These are phyloP conservation scores for Lasiosphaeris hirsuta DNA, from an alignment of 495 filamentous ascomycete species.

Conservation along the genomic window DNA sequence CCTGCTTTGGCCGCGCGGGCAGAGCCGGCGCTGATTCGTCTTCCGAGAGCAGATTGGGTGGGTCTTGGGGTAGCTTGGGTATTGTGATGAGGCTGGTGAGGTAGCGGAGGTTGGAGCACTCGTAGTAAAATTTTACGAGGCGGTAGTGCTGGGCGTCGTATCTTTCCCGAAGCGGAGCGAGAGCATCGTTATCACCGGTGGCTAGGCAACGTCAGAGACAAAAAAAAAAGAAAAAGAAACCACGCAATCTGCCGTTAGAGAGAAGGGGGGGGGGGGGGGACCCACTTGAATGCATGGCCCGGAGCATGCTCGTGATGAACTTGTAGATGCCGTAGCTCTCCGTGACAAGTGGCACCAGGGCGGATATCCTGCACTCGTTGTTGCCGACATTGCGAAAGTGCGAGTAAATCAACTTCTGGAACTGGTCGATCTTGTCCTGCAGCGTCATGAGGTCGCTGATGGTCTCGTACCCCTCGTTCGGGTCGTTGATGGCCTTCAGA, in stretches of 20 bases:
- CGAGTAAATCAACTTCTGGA: constrained; percentile 97
- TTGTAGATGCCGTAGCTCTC: constrained; percentile 99
- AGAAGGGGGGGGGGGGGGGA: constrained; percentile 17
- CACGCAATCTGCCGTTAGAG: not conserved
- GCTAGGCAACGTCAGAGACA: constrained; percentile 47
- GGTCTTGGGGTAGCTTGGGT: constrained; percentile 91
- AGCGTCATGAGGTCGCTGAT: constrained; percentile 94
- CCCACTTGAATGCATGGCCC: constrained; percentile 94
- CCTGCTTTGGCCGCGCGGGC: constrained; percentile 74
- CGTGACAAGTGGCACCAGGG: constrained; percentile 87
- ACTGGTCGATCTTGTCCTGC: constrained; percentile 95
- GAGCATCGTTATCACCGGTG: constrained; percentile 92
- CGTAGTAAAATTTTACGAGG: constrained; percentile 95
- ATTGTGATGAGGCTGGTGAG: constrained; percentile 94
- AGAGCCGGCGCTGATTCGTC: constrained; percentile 79
- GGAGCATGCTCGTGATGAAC: constrained; percentile 90
- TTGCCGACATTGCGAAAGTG: constrained; percentile 87
- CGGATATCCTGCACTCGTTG: constrained; percentile 94
- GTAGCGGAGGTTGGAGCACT: constrained; percentile 96
- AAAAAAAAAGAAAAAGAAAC: too few species aligned
- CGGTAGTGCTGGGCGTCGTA: constrained; percentile 96
- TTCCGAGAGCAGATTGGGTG: constrained; percentile 81
- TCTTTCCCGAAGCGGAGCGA: constrained; percentile 78
- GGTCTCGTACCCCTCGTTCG: constrained; percentile 98
- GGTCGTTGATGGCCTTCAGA: constrained; percentile 95